Evolutionary conservation across 305 asterid species (phyloP).

Genomic region (Plantago lanceolata): DNA sequence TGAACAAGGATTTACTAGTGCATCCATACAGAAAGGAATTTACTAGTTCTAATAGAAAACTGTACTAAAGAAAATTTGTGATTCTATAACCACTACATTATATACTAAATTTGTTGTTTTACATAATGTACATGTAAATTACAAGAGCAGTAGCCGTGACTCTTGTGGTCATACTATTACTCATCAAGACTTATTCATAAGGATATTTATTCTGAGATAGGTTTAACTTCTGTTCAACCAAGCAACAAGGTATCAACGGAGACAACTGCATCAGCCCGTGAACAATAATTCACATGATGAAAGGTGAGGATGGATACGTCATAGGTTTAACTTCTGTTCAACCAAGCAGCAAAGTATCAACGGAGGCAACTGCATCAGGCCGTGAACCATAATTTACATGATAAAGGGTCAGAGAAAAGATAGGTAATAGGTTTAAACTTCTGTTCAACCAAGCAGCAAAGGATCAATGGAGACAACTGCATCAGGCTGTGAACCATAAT

Average conservation of each 20-base stretch:
- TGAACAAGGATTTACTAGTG: not conserved
- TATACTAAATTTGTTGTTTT: not conserved
- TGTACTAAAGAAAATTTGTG: not conserved
- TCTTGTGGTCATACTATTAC: slow-evolving; percentile 22
- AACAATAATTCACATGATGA: slow-evolving; percentile 70
- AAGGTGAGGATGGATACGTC: not conserved
- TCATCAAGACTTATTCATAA: slow-evolving; percentile 24
- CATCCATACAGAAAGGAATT: not conserved
- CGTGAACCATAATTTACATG: slow-evolving; percentile 79
- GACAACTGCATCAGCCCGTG: slow-evolving; percentile 40
- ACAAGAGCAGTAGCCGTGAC: slow-evolving; percentile 32
- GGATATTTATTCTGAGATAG: slow-evolving; percentile 29
- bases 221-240: slow-evolving; percentile 95
- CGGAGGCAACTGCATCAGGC: slow-evolving; percentile 26
- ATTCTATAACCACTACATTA: slow-evolving; percentile 1
- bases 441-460: slow-evolving; percentile 68
- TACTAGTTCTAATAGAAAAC: not conserved
- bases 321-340: slow-evolving; percentile 80
- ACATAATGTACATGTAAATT: slow-evolving; percentile 34
- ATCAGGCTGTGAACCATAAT: slow-evolving; percentile 65
- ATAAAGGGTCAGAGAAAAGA: not conserved
- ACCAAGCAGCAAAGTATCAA: slow-evolving; percentile 60
- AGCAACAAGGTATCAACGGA: slow-evolving; percentile 30
- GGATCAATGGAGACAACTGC: slow-evolving; percentile 24
- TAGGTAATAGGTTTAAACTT: slow-evolving; percentile 66